Conservation (phyloP, 768 basidiomycete species). For the Rhizopogon rudus region DNA sequence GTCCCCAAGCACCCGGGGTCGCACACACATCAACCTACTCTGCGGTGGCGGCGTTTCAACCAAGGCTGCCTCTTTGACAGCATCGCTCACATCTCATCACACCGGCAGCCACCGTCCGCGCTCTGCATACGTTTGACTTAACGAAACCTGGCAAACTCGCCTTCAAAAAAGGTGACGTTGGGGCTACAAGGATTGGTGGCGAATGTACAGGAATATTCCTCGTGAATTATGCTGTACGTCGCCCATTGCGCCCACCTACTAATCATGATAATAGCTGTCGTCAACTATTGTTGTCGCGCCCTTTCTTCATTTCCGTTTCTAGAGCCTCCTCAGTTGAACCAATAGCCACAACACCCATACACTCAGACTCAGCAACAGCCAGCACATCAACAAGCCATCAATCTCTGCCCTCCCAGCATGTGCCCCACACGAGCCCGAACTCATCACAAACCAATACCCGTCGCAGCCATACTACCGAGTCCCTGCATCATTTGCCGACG, state of each 20-base stretch:
- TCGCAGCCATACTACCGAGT: too few relatives aligned
- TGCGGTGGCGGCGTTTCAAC: slow-evolving; percentile 23
- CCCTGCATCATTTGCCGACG: too few relatives aligned
- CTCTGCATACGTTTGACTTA: too few relatives aligned
- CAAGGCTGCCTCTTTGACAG: slow-evolving; percentile 20
- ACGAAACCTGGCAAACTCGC: slow-evolving; percentile 86
- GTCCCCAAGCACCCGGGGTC: too few relatives aligned
- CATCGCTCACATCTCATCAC: slow-evolving; percentile 17
- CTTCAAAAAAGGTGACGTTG: slow-evolving; percentile 90
- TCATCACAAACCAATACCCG: too few relatives aligned
- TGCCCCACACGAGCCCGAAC: too few relatives aligned
- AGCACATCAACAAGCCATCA: too few relatives aligned
- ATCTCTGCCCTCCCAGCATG: not conserved
- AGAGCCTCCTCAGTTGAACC: slow-evolving; percentile 5
- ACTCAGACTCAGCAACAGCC: slow-evolving; percentile 10
- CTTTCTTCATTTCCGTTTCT: not conserved
- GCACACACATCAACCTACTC: slow-evolving; percentile 31
- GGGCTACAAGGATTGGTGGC: slow-evolving; percentile 96
- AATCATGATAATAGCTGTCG: not conserved
- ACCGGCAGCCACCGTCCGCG: too few relatives aligned
- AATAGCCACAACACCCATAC: slow-evolving; percentile 6
- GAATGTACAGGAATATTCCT: slow-evolving; percentile 91
- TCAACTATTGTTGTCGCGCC: too few relatives aligned
- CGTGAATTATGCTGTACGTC: slow-evolving; percentile 87
- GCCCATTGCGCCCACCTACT: not conserved